Percentiles rank a stretch among this genome's conserved stretches.
Evolutionary conservation across 2,329 filamentous ascomycete genomes (phyloP).

Genomic region (Dactylonectria macrodidyma): DNA sequence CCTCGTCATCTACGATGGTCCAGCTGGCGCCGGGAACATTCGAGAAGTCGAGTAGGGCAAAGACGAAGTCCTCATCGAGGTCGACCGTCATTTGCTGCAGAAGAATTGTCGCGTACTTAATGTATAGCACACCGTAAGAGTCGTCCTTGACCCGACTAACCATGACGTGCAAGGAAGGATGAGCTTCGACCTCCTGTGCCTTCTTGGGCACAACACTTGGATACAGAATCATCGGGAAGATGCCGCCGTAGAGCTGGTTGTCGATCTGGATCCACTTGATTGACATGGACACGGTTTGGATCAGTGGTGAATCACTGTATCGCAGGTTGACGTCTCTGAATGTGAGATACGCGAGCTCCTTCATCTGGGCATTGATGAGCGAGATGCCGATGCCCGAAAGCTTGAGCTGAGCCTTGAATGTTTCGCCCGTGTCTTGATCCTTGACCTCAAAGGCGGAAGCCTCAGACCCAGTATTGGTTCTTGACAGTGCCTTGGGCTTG

Average conservation of each 20-base stretch:
- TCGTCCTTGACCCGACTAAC: conserved; percentile 97
- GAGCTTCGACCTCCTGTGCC: conserved; percentile 94
- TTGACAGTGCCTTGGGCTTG: conserved; percentile 68
- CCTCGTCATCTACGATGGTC: conserved; percentile 77
- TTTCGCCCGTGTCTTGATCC: conserved; percentile 88
- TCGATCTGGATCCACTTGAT: conserved; percentile 99
- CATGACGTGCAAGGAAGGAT: conserved; percentile 93
- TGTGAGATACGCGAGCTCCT: conserved; percentile 93
- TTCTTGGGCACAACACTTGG: conserved; percentile 98
- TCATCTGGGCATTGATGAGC: conserved; percentile 91
- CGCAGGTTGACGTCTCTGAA: conserved; percentile 92
- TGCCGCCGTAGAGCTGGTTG: conserved; percentile 97
- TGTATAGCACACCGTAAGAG: conserved; percentile 96
- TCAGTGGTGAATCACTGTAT: conserved; percentile 92
- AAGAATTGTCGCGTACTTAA: conserved; percentile 96
- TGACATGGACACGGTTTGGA: conserved; percentile 90
- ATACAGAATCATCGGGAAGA: conserved; percentile 97
- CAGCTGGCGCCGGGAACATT: conserved; percentile 93
- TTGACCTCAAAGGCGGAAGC: conserved; percentile 96
- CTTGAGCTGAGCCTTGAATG: conserved; percentile 89
- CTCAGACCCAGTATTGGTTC: conserved; percentile 65
- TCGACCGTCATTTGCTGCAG: conserved; percentile 99
- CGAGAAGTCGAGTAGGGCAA: conserved; percentile 93
- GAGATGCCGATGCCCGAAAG: conserved; percentile 94
- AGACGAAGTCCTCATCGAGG: conserved; percentile 98